These are phyloP conservation scores for Colletotrichum horii DNA, from an alignment of 2,329 filamentous ascomycete species.

Conservation along the genomic window DNA sequence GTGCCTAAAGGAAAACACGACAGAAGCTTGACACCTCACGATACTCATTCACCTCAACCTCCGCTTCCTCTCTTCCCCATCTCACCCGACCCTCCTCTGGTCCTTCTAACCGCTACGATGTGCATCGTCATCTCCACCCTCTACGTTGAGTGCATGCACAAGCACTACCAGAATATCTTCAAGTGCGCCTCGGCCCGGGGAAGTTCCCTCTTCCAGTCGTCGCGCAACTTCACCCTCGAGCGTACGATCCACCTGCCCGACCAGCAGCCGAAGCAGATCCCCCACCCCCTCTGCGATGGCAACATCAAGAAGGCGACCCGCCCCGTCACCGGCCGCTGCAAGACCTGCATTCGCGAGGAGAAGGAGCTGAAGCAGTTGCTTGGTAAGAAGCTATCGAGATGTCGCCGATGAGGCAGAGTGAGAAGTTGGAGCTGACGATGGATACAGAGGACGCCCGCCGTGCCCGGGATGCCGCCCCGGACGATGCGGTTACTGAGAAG, in stretches of 20 bases:
- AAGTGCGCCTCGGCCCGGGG: conserved; percentile 31
- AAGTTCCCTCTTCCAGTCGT: not conserved
- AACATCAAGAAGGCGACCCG: conserved; percentile 22
- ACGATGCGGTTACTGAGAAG: not conserved
- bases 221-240: conserved; percentile 20
- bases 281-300: conserved; percentile 22
- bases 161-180: conserved; percentile 38
- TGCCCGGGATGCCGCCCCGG: not conserved
- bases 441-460: not conserved
- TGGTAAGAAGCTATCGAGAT: not conserved
- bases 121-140: conserved; percentile 35
- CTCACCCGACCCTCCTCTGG: not conserved
- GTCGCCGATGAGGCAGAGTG: not conserved
- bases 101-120: conserved; percentile 26
- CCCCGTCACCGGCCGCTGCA: conserved; percentile 27
- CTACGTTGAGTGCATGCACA: conserved; percentile 32
- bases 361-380: not conserved
- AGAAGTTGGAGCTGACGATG: not conserved
- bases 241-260: conserved; percentile 13
- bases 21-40: not conserved
- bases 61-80: not conserved
- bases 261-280: conserved; percentile 22
- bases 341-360: conserved; percentile 18
- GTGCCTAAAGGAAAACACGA: accelerated
- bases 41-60: not conserved